phyloP scores from a whole-genome alignment of 2,329 filamentous ascomycete species.

The Cercospora citrullina region DNA sequence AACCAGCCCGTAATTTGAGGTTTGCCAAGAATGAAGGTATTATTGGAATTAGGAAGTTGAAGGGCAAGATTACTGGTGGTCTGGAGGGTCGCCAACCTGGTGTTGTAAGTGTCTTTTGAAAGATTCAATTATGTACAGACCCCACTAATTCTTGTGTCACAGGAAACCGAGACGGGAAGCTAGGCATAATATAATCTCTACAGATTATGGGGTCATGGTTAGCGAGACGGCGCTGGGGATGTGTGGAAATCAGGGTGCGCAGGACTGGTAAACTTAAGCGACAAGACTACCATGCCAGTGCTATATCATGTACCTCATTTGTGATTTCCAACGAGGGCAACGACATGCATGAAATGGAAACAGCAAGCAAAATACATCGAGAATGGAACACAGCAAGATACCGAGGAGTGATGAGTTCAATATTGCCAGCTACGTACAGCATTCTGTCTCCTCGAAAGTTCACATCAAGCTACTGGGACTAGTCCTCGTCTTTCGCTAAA shows the following conservation, averaged over 20 bases:
- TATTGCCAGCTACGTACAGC: conserved; percentile 27
- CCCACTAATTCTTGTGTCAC: conserved; percentile 15
- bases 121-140: too few relatives aligned
- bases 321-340: background rate
- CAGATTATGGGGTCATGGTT: background rate
- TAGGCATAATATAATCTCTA: background rate
- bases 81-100: conserved; percentile 81
- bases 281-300: background rate
- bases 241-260: background rate
- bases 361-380: background rate
- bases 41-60: conserved; percentile 73
- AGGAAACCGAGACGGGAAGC: conserved; percentile 29
- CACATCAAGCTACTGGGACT: background rate
- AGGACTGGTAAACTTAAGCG: background rate
- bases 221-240: background rate
- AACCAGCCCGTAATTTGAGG: conserved; percentile 77
- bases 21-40: conserved; percentile 88
- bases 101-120: conserved; percentile 53
- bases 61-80: conserved; percentile 68
- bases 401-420: conserved; percentile 10
- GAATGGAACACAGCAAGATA: background rate
- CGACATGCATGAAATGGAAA: background rate
- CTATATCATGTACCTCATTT: background rate
- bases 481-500: background rate
- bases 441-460: conserved; percentile 21